Base-by-base conservation (phyloP, 208 protist species). In the Blastocrithidia nonstop region DNA sequence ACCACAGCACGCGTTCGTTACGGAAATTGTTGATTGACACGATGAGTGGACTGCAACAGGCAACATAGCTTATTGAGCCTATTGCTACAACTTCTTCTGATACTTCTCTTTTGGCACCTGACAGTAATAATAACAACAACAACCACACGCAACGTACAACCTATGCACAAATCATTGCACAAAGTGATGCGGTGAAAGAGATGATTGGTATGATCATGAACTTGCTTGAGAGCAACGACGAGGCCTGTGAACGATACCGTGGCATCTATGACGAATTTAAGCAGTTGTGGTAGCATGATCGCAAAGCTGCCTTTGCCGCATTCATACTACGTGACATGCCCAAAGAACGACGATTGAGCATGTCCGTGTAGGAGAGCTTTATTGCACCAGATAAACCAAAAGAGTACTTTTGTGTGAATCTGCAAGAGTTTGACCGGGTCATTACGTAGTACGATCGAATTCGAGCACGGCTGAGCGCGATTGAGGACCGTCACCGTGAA, bases 371-470 rank as follows among this genome's bases (percentile, higher is more conserved):
- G 27, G 78, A 84, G 20, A 24, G 27, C 21, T 51, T 26, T 37
- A 47, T 57, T 26, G 25, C 38, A 24, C 39, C 48, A 25, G 55
- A 36, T 35, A 67, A 61, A 25, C 57, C 65, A 19, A 41, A 55
- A 4, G 87, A 95, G 56, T 95, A 90, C 63, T 95, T 95, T 57
- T 76, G 80, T 7, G 84, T 93, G 2, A 61, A 63, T 27, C 64
- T 98, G 32, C 68, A 86, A 44, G 75, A 89, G 15, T 98, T 97
- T 67, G 91, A 96, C 57, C 57, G 74, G 21, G 68, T 91, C 45
- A 97, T 98, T 48, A 84, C 78, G 0, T 77, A 94, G 42, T 98
- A 96, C 60, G 76, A 83, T 35, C 66, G 75, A 35, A 73, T 95
- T 31, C 67, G 79, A 40, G 66, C 57, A 15, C 69, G 88, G 28